Conservation (phyloP, 805 yeast genomes). For the Jamesozyma rosinii region DNA sequence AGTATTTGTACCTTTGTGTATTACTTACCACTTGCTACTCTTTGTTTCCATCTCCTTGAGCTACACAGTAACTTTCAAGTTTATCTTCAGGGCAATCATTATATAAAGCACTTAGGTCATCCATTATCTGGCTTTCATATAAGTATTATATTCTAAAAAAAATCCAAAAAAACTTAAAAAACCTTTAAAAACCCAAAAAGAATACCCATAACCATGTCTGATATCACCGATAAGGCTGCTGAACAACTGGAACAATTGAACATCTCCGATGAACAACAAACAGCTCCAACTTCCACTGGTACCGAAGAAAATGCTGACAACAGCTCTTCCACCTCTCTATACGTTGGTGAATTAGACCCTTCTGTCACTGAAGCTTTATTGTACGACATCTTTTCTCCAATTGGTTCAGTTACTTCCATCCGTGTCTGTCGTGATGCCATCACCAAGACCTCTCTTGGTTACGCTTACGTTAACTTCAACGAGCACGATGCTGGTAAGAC, state of each 20-base stretch:
- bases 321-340: conserved; percentile 71
- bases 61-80: conserved; percentile 9
- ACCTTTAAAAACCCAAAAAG: conserved; percentile 12
- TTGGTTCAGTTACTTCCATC: conserved; percentile 92
- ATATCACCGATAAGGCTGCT: conserved; percentile 31
- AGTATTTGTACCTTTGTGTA: neutral
- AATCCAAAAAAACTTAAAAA: conserved; percentile 16
- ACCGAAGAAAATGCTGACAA: conserved; percentile 26
- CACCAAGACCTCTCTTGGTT: conserved; percentile 92
- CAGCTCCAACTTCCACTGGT: conserved; percentile 22
- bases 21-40: neutral
- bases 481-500: conserved; percentile 80
- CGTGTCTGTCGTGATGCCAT: conserved; percentile 99
- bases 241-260: conserved; percentile 31
- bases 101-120: conserved; percentile 5
- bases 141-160: conserved; percentile 5
- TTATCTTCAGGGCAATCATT: conserved; percentile 5
- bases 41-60: conserved; percentile 4
- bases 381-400: conserved; percentile 87
- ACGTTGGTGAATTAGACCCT: conserved; percentile 95
- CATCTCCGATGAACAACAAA: conserved; percentile 27
- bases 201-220: conserved; percentile 27
- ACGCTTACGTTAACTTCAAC: conserved; percentile 96
- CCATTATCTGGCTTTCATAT: conserved; percentile 3
- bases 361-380: conserved; percentile 87